Conservation (phyloP, 345 rosid species). For the Citrus sp. region DNA sequence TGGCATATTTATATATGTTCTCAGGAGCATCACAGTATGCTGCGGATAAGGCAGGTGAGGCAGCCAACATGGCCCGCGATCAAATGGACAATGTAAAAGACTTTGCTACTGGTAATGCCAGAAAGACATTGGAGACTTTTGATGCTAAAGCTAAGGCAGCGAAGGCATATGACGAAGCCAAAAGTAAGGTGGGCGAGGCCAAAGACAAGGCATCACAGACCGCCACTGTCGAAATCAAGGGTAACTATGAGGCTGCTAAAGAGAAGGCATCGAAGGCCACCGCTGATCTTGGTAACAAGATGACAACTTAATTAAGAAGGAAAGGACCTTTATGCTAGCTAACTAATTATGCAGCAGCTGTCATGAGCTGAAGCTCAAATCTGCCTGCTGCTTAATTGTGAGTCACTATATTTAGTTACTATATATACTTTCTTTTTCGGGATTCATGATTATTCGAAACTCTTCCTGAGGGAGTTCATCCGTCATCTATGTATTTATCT, state of each 20-base stretch:
- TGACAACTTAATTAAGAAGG: slow-evolving; percentile 13
- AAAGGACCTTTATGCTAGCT: neutral
- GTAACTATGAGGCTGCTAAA: slow-evolving; percentile 44
- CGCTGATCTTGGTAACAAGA: slow-evolving; percentile 41
- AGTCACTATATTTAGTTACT: slow-evolving; percentile 2
- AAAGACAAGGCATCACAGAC: slow-evolving; percentile 51
- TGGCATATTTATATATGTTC: too few species aligned
- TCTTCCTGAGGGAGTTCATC: too few species aligned
- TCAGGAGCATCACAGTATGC: slow-evolving; percentile 27
- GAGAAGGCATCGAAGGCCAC: slow-evolving; percentile 45
- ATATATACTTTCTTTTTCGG: neutral
- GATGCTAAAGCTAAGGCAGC: slow-evolving; percentile 8
- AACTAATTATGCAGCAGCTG: too few species aligned
- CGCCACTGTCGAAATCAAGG: slow-evolving; percentile 19
- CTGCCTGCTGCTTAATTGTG: slow-evolving; percentile 11
- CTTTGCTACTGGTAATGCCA: slow-evolving; percentile 5
- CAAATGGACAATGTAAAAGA: neutral
- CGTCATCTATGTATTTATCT: too few species aligned
- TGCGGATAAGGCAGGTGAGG: slow-evolving; percentile 28
- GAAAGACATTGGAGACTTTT: slow-evolving; percentile 1
- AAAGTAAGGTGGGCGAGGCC: slow-evolving; percentile 31
- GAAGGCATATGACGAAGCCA: slow-evolving; percentile 22
- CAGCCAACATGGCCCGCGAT: slow-evolving; percentile 18
- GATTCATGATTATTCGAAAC: neutral
- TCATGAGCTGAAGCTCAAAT: slow-evolving; percentile 11